Evolutionary conservation across 495 filamentous ascomycete genomes (phyloP).

Genomic region (Arthonia radiata): DNA sequence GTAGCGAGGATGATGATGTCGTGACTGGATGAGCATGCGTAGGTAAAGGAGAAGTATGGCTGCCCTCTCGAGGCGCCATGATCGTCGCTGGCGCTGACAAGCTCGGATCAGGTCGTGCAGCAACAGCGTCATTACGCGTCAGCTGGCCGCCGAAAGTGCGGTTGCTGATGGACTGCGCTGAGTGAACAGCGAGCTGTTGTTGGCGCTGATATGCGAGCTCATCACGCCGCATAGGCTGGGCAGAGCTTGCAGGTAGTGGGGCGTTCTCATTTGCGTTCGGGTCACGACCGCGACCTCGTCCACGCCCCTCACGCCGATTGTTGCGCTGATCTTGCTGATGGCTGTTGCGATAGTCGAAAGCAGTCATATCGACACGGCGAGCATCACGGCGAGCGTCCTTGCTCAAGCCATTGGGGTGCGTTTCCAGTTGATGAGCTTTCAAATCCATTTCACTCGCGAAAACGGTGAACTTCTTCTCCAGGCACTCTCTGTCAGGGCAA

Average conservation of each 20-base stretch:
- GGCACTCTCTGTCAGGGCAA: conserved; percentile 61
- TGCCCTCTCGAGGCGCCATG: conserved; percentile 10
- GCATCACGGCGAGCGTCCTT: conserved; percentile 73
- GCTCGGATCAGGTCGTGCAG: conserved; percentile 15
- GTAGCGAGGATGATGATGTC: no score
- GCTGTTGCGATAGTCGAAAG: conserved; percentile 51
- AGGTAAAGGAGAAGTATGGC: conserved; percentile 4
- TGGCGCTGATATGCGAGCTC: conserved; percentile 79
- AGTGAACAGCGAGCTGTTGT: conserved; percentile 83
- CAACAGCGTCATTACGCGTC: conserved; percentile 26
- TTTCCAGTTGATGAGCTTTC: conserved; percentile 61
- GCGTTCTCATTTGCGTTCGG: conserved; percentile 65
- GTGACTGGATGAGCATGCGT: no score
- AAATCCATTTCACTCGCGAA: conserved; percentile 87
- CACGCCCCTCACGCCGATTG: conserved; percentile 33
- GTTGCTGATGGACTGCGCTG: conserved; percentile 48
- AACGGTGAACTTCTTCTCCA: conserved; percentile 96
- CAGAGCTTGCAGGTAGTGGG: conserved; percentile 49
- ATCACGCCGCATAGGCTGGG: conserved; percentile 61
- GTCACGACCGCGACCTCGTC: conserved; percentile 21
- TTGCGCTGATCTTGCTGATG: conserved; percentile 37
- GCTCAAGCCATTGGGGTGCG: conserved; percentile 48
- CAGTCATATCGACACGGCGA: conserved; percentile 61
- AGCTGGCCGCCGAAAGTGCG: conserved; percentile 67
- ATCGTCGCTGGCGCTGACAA: conserved; percentile 1